These are phyloP conservation scores for Gracilaria domingensis DNA, from an alignment of 23 red algal species.

Conservation along the genomic window DNA sequence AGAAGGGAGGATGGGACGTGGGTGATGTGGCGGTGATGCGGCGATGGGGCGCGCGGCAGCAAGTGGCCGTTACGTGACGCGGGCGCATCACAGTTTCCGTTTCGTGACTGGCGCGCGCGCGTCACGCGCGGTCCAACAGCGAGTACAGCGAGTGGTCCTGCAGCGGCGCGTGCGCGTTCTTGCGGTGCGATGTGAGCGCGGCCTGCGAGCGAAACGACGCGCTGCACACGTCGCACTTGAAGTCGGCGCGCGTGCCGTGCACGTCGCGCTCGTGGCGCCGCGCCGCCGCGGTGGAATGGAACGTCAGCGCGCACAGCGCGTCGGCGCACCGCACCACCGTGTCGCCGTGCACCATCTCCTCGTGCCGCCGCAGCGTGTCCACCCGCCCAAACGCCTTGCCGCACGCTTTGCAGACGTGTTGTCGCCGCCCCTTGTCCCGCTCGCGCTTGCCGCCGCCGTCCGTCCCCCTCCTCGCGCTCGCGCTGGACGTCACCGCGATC, in stretches of 20 bases:
- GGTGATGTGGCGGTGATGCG: slow-evolving; percentile 38
- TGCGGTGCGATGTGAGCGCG: not conserved
- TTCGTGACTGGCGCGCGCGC: not conserved
- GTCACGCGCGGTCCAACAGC: not conserved
- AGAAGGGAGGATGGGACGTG: not conserved
- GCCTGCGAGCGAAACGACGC: slow-evolving; percentile 9
- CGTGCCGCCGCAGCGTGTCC: slow-evolving; percentile 14
- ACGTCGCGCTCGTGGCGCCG: slow-evolving; percentile 6
- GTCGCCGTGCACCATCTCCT: slow-evolving; percentile 8
- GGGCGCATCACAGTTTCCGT: slow-evolving; percentile 17
- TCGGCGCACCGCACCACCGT: not conserved
- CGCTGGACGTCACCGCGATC: not conserved
- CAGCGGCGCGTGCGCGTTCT: not conserved
- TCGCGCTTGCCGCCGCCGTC: not conserved
- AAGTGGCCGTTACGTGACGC: slow-evolving; percentile 31
- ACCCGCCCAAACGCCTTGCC: not conserved
- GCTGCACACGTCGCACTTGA: not conserved
- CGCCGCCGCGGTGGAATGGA: not conserved
- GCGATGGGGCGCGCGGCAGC: slow-evolving; percentile 11
- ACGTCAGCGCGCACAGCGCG: not conserved
- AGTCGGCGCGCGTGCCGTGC: not conserved
- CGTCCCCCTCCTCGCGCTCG: not conserved
- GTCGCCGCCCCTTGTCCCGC: not conserved
- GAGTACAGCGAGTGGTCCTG: not conserved
- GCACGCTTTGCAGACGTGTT: not conserved